Percentiles rank a stretch among this genome's conserved stretches.
These are phyloP conservation scores for Hansfordia pulvinata DNA, from an alignment of 2,329 filamentous ascomycete species.

Conservation along the genomic window DNA sequence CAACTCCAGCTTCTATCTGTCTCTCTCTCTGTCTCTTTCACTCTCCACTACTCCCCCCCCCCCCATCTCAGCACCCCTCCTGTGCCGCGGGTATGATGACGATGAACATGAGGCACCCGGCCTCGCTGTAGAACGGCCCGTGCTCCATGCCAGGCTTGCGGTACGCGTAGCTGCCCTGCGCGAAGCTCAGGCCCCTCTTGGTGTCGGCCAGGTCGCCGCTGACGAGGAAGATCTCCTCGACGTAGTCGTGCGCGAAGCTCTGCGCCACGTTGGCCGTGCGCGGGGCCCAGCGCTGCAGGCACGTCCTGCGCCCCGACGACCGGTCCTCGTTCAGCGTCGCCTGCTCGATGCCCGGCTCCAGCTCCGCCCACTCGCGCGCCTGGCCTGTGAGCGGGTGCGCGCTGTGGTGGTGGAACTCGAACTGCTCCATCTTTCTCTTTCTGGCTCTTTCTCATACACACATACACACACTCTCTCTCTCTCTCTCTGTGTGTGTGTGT, in stretches of 20 bases:
- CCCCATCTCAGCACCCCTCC: too few relatives aligned
- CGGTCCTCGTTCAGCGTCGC: constrained; percentile 19
- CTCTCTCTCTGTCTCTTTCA: too few relatives aligned
- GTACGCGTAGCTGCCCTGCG: constrained; percentile 23
- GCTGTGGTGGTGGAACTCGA: too few relatives aligned
- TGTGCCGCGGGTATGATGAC: constrained; percentile 3
- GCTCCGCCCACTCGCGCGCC: constrained; percentile 12
- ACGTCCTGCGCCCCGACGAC: constrained; percentile 13
- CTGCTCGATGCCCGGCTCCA: constrained; percentile 20
- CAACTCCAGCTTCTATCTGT: too few relatives aligned
- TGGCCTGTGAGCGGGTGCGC: too few relatives aligned
- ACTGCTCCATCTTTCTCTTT: too few relatives aligned
- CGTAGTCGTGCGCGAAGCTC: constrained; percentile 20
- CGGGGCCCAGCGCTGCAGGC: constrained; percentile 22
- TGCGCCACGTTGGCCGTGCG: constrained; percentile 12
- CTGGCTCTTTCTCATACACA: too few relatives aligned
- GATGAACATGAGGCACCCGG: constrained; percentile 22
- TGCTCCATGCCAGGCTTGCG: constrained; percentile 23
- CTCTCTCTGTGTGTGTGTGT: too few relatives aligned
- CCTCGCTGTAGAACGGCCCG: constrained; percentile 19
- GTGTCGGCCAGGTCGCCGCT: constrained; percentile 20
- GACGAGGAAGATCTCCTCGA: constrained; percentile 23
- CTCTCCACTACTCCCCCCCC: too few relatives aligned
- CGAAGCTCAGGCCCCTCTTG: constrained; percentile 15
- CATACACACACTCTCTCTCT: too few relatives aligned